phyloP scores from a whole-genome alignment of 495 filamentous ascomycete genomes.

The Penicillium bialowiezense region DNA sequence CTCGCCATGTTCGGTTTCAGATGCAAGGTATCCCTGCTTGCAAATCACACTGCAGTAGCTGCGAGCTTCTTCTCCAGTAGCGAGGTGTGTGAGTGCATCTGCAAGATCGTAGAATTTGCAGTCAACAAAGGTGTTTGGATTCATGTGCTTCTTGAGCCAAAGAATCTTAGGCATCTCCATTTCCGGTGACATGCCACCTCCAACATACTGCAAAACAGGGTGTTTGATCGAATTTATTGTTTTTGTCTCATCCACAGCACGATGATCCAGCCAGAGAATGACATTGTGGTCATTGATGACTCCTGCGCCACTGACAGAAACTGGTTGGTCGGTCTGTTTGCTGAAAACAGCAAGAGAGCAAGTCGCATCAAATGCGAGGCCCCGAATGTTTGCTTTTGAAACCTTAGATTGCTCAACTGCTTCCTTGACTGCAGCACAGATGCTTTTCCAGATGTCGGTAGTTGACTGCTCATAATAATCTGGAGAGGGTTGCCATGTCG shows the following conservation, averaged over 20 bases:
- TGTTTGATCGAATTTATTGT: conserved; percentile 82
- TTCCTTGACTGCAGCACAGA: conserved; percentile 67
- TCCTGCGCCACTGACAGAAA: conserved; percentile 72
- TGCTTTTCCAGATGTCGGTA: conserved; percentile 80
- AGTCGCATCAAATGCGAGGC: conserved; percentile 86
- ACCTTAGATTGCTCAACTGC: conserved; percentile 67
- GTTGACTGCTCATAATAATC: conserved; percentile 80
- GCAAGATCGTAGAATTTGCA: conserved; percentile 90
- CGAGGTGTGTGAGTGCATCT: conserved; percentile 80
- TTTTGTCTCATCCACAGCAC: conserved; percentile 74
- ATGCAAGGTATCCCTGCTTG: conserved; percentile 85
- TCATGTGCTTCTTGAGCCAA: conserved; percentile 91
- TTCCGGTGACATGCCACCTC: conserved; percentile 87
- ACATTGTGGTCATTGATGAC: conserved; percentile 78
- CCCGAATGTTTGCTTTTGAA: conserved; percentile 60
- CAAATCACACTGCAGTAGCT: conserved; percentile 84
- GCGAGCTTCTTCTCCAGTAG: conserved; percentile 78
- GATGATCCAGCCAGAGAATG: conserved; percentile 82
- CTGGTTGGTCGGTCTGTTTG: conserved; percentile 73
- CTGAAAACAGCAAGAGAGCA: conserved; percentile 86
- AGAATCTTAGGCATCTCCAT: conserved; percentile 93
- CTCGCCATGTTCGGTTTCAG: conserved; percentile 82
- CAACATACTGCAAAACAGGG: conserved; percentile 80
- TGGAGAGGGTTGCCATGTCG: conserved; percentile 74
- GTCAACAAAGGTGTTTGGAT: conserved; percentile 67